phyloP scores from a whole-genome alignment of 768 basidiomycete genomes.

The Trametes punicea region DNA sequence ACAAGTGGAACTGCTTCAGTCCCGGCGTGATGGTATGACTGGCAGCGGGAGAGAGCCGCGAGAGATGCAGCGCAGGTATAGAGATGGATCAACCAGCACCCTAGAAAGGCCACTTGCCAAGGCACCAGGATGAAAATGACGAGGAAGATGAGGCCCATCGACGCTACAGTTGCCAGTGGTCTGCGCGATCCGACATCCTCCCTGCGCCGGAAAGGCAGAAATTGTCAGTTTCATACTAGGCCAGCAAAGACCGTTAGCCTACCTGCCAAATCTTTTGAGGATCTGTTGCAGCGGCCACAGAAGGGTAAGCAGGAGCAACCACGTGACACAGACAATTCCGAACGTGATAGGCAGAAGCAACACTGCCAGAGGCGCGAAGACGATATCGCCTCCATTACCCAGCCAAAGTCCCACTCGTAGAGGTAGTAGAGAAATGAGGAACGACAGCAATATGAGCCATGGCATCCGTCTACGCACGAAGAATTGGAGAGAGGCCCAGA shows the following conservation, averaged over 20 bases:
- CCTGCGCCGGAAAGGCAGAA: neutral
- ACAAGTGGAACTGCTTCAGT: conserved; percentile 3
- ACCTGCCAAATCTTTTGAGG: conserved; percentile 23
- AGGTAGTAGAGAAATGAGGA: conserved; percentile 52
- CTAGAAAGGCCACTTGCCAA: conserved; percentile 88
- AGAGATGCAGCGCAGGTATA: conserved; percentile 48
- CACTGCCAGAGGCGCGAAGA: conserved; percentile 52
- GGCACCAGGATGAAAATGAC: conserved; percentile 79
- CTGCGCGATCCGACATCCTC: conserved; percentile 28
- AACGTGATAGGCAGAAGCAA: conserved; percentile 55
- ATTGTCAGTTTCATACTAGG: neutral
- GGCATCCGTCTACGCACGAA: conserved; percentile 41
- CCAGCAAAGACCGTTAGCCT: neutral
- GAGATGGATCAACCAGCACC: conserved; percentile 78
- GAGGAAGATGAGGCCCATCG: conserved; percentile 56
- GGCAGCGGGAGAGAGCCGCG: neutral
- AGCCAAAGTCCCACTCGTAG: conserved; percentile 52
- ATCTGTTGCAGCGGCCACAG: conserved; percentile 45
- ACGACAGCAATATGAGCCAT: conserved; percentile 41
- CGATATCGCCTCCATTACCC: conserved; percentile 51
- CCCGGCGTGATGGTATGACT: neutral
- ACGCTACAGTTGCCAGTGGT: conserved; percentile 49
- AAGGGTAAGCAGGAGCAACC: conserved; percentile 49
- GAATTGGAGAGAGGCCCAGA: conserved; percentile 44
- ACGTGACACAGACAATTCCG: conserved; percentile 61